Percentiles rank a stretch among this genome's conserved stretches.
Evolutionary conservation across 2,329 filamentous ascomycete genomes (phyloP).

Genomic region (Paramyrothecium roridum): DNA sequence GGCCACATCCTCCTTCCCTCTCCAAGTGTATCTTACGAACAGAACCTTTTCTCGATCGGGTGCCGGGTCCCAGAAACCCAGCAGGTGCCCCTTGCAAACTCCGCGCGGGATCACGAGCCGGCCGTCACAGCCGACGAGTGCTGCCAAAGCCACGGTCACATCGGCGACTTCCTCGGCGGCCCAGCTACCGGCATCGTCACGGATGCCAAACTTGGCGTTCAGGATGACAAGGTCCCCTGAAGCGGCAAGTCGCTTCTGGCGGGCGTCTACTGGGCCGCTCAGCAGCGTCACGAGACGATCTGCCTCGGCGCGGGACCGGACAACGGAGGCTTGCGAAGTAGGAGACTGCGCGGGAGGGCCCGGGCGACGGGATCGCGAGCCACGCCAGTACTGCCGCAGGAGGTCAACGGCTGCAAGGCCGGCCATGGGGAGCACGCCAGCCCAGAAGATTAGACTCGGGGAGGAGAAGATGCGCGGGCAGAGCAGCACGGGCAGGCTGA

Average conservation of each 20-base stretch:
- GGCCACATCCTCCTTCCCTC: conserved; percentile 21
- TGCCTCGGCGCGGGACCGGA: conserved; percentile 37
- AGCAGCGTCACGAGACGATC: conserved; percentile 42
- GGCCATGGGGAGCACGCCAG: conserved; percentile 34
- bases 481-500: conserved; percentile 41
- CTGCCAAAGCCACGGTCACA: conserved; percentile 44
- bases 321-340: conserved; percentile 20
- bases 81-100: conserved; percentile 38
- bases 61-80: conserved; percentile 50
- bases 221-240: conserved; percentile 43
- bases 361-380: conserved; percentile 5
- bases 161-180: conserved; percentile 44
- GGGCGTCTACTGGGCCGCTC: conserved; percentile 32
- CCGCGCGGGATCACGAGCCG: conserved; percentile 34
- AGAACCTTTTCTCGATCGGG: conserved; percentile 41
- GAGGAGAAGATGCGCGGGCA: conserved; percentile 22
- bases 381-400: conserved; percentile 13
- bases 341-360: conserved; percentile 5
- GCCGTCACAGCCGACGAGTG: conserved; percentile 36
- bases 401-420: conserved; percentile 35
- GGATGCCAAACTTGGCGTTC: conserved; percentile 45
- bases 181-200: conserved; percentile 23
- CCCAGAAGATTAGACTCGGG: conserved; percentile 32
- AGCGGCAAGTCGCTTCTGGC: conserved; percentile 29
- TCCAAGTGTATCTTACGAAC: conserved; percentile 41